Conservation (phyloP, 1,284 basidiomycete genomes). For the Volvariella volvacea region DNA sequence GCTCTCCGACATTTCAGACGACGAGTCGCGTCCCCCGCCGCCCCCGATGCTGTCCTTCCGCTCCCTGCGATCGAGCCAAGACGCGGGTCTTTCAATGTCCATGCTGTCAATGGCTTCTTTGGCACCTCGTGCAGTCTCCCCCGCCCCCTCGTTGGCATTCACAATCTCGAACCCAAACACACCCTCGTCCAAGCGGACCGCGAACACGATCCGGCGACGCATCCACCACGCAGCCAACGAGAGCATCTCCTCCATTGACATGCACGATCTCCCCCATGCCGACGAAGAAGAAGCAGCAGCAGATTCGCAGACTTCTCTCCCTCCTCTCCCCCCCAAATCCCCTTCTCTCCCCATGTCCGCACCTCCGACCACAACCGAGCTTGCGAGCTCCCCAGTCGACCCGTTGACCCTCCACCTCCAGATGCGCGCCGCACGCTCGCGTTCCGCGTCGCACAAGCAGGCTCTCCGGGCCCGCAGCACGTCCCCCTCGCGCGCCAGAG, state of each 20-base stretch:
- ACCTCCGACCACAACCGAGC: too few species aligned
- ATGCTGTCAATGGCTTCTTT: constrained; percentile 4
- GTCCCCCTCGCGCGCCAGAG: constrained; percentile 11
- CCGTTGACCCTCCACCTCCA: constrained; percentile 25
- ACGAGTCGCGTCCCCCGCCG: constrained; percentile 10
- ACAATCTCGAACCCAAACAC: constrained; percentile 5
- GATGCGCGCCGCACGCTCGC: constrained; percentile 25
- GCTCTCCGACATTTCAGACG: constrained; percentile 16
- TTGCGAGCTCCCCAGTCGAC: constrained; percentile 9
- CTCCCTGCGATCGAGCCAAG: background rate
- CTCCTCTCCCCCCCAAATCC: background rate
- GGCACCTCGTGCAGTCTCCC: constrained; percentile 1
- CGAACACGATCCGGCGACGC: constrained; percentile 4
- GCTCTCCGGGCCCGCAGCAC: constrained; percentile 15
- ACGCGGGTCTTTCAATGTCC: background rate
- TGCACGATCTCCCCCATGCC: constrained; percentile 33
- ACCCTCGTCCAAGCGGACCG: constrained; percentile 2
- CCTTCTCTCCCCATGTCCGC: constrained; percentile 2
- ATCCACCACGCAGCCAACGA: constrained; percentile 20
- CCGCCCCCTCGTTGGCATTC: background rate
- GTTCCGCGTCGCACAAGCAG: constrained; percentile 23
- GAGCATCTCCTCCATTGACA: constrained; percentile 33
- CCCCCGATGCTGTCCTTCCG: constrained; percentile 5
- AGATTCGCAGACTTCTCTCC: constrained; percentile 11
- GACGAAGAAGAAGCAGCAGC: constrained; percentile 25